phyloP scores from a whole-genome alignment of 2,329 filamentous ascomycete genomes.

The Tolypocladium guangdongense region DNA sequence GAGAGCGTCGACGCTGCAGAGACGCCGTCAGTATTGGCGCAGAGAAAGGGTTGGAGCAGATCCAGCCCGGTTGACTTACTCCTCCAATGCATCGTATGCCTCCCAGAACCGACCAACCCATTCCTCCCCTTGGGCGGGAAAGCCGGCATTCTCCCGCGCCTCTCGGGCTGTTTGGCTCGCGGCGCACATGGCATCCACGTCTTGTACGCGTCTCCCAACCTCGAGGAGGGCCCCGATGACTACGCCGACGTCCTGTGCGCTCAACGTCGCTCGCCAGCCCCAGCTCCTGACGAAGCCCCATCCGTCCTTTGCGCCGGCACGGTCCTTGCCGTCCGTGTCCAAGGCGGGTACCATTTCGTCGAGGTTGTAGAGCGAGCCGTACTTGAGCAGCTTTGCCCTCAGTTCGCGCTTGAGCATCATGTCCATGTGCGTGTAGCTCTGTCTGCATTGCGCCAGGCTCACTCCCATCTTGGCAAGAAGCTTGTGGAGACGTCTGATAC shows the following conservation, averaged over 20 bases:
- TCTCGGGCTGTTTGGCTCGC: slow-evolving; percentile 25
- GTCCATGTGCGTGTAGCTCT: slow-evolving; percentile 97
- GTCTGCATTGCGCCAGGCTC: slow-evolving; percentile 83
- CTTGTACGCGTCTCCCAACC: slow-evolving; percentile 55
- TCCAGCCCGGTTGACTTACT: slow-evolving; percentile 33
- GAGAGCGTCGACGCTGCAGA: slow-evolving; percentile 57
- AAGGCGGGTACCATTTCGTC: slow-evolving; percentile 83
- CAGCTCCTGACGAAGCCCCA: slow-evolving; percentile 97
- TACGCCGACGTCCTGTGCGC: slow-evolving; percentile 87
- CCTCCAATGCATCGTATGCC: slow-evolving; percentile 60
- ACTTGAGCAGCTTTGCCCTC: slow-evolving; percentile 76
- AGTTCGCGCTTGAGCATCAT: slow-evolving; percentile 88
- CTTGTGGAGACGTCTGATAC: slow-evolving; percentile 82
- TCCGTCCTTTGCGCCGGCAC: slow-evolving; percentile 68
- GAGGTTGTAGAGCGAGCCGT: slow-evolving; percentile 84
- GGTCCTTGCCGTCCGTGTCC: slow-evolving; percentile 58
- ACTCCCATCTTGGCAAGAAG: slow-evolving; percentile 97
- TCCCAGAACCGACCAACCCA: slow-evolving; percentile 61
- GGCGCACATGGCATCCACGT: slow-evolving; percentile 17
- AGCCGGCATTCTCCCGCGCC: slow-evolving; percentile 35
- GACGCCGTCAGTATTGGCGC: slow-evolving; percentile 1
- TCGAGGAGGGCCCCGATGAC: slow-evolving; percentile 87
- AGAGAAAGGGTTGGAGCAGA: not conserved
- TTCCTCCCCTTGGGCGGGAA: slow-evolving; percentile 46
- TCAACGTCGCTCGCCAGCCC: slow-evolving; percentile 93